Percentiles rank a stretch among this genome's conserved stretches.
phyloP scores from a whole-genome alignment of 2,329 filamentous ascomycete species.

The Penicillium fuscoglaucum region DNA sequence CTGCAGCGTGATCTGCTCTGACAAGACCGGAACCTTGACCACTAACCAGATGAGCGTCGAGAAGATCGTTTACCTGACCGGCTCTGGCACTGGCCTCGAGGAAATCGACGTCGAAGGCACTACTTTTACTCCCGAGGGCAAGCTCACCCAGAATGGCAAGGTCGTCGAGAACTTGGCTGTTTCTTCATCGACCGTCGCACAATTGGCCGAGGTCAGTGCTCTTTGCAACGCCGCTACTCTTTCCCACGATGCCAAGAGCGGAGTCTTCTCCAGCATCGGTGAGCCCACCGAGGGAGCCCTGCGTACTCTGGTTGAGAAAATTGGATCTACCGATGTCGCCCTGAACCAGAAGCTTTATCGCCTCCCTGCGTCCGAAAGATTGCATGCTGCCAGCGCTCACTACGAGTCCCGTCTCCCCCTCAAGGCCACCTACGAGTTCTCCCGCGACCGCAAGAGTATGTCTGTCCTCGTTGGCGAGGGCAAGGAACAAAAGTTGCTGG shows the following conservation, averaged over 20 bases:
- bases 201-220: conserved; percentile 69
- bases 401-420: conserved; percentile 76
- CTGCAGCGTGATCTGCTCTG: conserved; percentile 99
- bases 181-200: conserved; percentile 72
- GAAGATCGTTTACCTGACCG: conserved; percentile 81
- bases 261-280: conserved; percentile 77
- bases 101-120: conserved; percentile 90
- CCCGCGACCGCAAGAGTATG: conserved; percentile 98
- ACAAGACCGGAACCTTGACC: conserved; percentile 97
- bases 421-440: conserved; percentile 92
- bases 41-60: conserved; percentile 99
- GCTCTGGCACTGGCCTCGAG: conserved; percentile 70
- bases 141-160: conserved; percentile 69
- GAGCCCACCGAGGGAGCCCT: conserved; percentile 95
- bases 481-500: conserved; percentile 74
- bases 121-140: conserved; percentile 82
- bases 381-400: conserved; percentile 79
- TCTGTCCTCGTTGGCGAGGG: conserved; percentile 81
- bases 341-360: conserved; percentile 55
- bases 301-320: conserved; percentile 87
- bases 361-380: conserved; percentile 57
- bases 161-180: conserved; percentile 66
- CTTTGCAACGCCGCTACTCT: conserved; percentile 89
- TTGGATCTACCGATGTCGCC: conserved; percentile 73
- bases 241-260: conserved; percentile 74